phyloP scores from a whole-genome alignment of 495 filamentous ascomycete species.

The Neurospora sp. region DNA sequence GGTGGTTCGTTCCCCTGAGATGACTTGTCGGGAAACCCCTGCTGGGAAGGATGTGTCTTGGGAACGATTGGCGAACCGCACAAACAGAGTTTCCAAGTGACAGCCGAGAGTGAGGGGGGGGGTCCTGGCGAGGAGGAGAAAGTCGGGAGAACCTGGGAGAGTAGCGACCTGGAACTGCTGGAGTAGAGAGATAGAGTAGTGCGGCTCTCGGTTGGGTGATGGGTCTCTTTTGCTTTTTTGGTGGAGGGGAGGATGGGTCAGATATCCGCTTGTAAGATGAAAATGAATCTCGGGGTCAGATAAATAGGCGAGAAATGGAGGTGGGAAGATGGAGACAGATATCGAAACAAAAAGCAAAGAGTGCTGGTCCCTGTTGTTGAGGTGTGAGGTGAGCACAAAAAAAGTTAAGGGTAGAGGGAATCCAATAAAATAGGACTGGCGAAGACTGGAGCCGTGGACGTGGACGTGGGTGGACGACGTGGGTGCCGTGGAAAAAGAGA shows the following conservation, averaged over 20 bases:
- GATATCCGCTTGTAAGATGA: background rate
- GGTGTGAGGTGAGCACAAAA: background rate
- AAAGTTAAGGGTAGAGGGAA: background rate
- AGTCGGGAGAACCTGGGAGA: background rate
- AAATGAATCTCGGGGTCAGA: background rate
- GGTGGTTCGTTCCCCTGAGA: background rate
- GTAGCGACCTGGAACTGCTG: background rate
- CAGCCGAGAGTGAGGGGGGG: background rate
- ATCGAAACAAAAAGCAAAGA: background rate
- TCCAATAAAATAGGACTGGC: background rate
- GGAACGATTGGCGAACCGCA: background rate
- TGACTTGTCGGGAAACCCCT: background rate
- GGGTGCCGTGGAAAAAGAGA: no score
- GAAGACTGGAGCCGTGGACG: no score
- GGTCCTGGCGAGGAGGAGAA: background rate
- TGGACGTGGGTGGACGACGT: no score
- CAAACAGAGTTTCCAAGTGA: background rate
- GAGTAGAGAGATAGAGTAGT: background rate
- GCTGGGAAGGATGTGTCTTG: background rate
- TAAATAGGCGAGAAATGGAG: background rate
- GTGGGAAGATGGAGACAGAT: background rate
- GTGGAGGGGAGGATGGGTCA: background rate
- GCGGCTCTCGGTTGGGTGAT: background rate
- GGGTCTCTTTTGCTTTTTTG: background rate
- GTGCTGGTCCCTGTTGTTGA: background rate